Evolutionary conservation across 257 asterid species (phyloP).

Genomic region (Fraxinus quadrangulata): DNA sequence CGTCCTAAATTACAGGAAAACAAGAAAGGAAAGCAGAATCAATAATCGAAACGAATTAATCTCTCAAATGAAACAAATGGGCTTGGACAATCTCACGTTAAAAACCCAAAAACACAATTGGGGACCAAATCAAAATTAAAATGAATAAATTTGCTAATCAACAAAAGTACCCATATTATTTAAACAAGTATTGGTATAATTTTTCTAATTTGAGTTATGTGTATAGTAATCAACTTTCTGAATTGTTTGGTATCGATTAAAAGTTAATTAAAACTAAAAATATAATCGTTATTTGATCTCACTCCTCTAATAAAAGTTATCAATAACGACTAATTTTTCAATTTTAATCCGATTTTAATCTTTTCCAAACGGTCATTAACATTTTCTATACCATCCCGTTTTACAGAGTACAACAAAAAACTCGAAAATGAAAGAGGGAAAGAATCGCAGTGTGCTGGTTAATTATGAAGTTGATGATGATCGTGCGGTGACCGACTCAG

Average conservation of each 20-base stretch:
- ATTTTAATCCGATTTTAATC: too few relatives aligned
- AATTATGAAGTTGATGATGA: slow-evolving; percentile 36
- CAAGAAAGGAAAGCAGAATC: too few relatives aligned
- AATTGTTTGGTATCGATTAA: too few relatives aligned
- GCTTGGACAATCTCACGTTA: too few relatives aligned
- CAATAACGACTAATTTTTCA: too few relatives aligned
- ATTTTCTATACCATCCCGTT: slow-evolving; percentile 24
- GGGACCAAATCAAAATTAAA: not conserved
- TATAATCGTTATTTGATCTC: too few relatives aligned
- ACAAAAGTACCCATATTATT: slow-evolving; percentile 10
- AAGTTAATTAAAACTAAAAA: too few relatives aligned
- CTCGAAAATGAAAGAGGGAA: slow-evolving; percentile 30
- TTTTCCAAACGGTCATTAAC: not conserved
- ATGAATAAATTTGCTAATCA: not conserved
- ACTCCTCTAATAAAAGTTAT: too few relatives aligned
- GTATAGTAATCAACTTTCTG: slow-evolving; percentile 18
- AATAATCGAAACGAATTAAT: too few relatives aligned
- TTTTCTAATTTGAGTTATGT: slow-evolving; percentile 10
- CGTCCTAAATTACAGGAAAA: too few relatives aligned
- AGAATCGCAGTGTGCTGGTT: slow-evolving; percentile 58
- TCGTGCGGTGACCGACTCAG: slow-evolving; percentile 74
- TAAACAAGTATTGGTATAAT: not conserved
- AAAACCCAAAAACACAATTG: not conserved
- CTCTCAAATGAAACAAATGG: too few relatives aligned
- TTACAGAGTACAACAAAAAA: slow-evolving; percentile 10